phyloP scores from a whole-genome alignment of 768 basidiomycete species.

The Xerocomellus chrysenteron region DNA sequence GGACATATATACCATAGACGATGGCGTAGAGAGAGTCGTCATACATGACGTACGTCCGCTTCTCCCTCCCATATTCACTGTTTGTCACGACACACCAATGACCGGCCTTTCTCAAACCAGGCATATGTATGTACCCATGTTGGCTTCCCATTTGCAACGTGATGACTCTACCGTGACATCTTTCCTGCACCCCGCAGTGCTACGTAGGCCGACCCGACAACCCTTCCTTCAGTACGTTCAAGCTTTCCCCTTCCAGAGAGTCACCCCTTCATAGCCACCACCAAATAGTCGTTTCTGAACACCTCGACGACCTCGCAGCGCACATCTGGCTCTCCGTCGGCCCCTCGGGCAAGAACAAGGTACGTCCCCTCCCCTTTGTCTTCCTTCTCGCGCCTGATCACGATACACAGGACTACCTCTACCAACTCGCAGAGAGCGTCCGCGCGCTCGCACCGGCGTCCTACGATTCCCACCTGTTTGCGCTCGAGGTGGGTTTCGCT shows the following conservation, averaged over 20 bases:
- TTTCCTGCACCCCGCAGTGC: constrained; percentile 44
- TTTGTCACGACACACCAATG: not conserved
- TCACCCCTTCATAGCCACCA: not conserved
- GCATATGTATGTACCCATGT: constrained; percentile 44
- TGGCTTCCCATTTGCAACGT: not conserved
- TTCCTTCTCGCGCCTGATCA: not conserved
- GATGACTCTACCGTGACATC: not conserved
- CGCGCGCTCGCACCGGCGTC: constrained; percentile 72
- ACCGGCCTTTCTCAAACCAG: constrained; percentile 28
- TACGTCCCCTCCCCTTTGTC: constrained; percentile 20
- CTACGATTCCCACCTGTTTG: constrained; percentile 71
- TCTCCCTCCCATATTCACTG: not conserved
- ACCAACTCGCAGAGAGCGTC: constrained; percentile 69
- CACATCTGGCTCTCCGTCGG: constrained; percentile 75
- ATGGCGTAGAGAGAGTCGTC: constrained; percentile 53
- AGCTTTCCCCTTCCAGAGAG: not conserved
- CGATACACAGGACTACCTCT: constrained; percentile 75
- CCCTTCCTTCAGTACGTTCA: constrained; percentile 75
- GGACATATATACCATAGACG: constrained; percentile 61
- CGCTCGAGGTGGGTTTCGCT: constrained; percentile 60
- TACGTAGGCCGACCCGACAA: constrained; percentile 89
- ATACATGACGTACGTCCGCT: constrained; percentile 46
- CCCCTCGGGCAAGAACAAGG: constrained; percentile 91
- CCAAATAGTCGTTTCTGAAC: constrained; percentile 74
- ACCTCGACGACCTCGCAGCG: constrained; percentile 63